Conservation (phyloP, 176 grass and related monocot species). For the Areca catechu region DNA sequence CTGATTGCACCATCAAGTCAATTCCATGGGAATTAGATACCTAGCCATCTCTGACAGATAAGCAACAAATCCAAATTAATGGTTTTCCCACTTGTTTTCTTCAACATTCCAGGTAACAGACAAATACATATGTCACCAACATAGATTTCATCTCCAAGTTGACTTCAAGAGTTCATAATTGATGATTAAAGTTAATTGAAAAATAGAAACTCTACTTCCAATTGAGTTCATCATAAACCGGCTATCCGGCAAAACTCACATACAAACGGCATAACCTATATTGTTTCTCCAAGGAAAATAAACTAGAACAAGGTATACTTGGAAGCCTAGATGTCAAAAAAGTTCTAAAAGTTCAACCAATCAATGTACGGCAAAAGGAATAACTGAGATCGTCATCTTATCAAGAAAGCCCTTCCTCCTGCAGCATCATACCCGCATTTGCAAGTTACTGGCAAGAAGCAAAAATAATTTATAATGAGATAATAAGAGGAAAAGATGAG, state of each 20-base stretch:
- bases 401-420: constrained; percentile 6
- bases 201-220: background rate
- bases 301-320: background rate
- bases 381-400: background rate
- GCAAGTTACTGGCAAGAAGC: constrained; percentile 6
- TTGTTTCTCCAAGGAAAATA: background rate
- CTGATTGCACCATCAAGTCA: too few species aligned
- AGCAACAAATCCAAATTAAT: constrained; percentile 2
- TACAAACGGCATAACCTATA: background rate
- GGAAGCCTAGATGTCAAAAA: background rate
- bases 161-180: background rate
- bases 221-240: background rate
- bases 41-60: background rate
- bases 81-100: background rate
- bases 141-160: background rate
- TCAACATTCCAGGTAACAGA: background rate
- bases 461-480: constrained; percentile 4
- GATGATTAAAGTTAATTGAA: background rate
- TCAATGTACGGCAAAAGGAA: background rate
- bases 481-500: background rate
- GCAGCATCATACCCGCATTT: constrained; percentile 2
- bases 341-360: background rate
- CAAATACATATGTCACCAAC: background rate
- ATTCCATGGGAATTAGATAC: too few species aligned
- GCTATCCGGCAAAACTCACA: background rate